Evolutionary conservation across 192 early-diverging fungal species (phyloP).

Genomic region (Chytriomyces confervae): DNA sequence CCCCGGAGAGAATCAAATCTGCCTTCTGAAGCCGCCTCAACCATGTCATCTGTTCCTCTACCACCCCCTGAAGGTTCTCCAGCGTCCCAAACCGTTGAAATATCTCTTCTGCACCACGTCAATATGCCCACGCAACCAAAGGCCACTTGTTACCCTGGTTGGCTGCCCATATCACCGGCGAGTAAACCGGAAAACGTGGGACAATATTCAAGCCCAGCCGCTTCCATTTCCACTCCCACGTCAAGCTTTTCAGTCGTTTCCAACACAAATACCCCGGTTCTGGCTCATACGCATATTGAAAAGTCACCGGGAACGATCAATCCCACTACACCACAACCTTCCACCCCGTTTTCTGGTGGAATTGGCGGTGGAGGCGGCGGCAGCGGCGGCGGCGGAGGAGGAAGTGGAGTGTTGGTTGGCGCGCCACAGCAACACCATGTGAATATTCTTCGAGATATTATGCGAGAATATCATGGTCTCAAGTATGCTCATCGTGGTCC

Average conservation of each 20-base stretch:
- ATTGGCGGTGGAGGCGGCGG: not conserved
- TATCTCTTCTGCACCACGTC: slow-evolving; percentile 11
- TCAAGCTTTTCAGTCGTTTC: not conserved
- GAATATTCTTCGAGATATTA: slow-evolving; percentile 19
- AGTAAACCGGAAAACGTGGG: not conserved
- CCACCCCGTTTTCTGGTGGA: slow-evolving; percentile 6
- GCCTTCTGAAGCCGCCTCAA: not conserved
- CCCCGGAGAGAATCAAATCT: slow-evolving; percentile 15
- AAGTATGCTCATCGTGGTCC: slow-evolving; percentile 17
- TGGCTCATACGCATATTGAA: slow-evolving; percentile 8
- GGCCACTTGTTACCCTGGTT: slow-evolving; percentile 24
- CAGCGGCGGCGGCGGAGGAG: not conserved
- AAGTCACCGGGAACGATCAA: not conserved
- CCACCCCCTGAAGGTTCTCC: slow-evolving; percentile 8
- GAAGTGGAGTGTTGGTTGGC: not conserved
- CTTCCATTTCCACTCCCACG: slow-evolving; percentile 13
- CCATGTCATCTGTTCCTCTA: not conserved
- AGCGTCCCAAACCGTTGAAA: slow-evolving; percentile 5
- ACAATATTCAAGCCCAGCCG: not conserved
- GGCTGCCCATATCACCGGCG: not conserved
- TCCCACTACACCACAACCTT: not conserved
- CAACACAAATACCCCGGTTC: slow-evolving; percentile 25
- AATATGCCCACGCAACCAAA: slow-evolving; percentile 3
- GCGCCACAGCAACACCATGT: slow-evolving; percentile 9
- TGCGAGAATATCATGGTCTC: slow-evolving; percentile 24